Base-by-base conservation (phyloP, 306 rosid species). In the Abrus pulchellus region DNA sequence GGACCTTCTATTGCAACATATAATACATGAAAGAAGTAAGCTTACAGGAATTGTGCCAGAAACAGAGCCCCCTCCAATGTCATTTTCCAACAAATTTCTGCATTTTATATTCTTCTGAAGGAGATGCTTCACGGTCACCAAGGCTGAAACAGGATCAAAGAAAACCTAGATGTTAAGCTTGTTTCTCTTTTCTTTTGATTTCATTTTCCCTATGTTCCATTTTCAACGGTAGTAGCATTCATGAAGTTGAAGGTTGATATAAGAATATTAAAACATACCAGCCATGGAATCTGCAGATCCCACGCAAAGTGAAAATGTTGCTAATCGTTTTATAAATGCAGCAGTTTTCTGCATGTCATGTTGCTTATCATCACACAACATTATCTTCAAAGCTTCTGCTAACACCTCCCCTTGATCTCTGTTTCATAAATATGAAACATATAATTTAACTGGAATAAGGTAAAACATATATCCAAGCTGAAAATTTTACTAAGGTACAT, bases 331-430 rank as follows among this genome's bases (percentile, higher is more conserved):
- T 75, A 96, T 87, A 81, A 96, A 96, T 75, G 97, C 99, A 78
- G 97, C 99, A 60, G 98, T 88, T 87, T 96, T 96, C 83, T 93
- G 99, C 98, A 93, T 96, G 92, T 92, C 99, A 84, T 92, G 97
- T 69, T 96, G 99, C 89, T 88, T 96, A 77, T 93, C 98, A 6
- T 96, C 99, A 52, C 97, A 96, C 85, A 96, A 75, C 99, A 96
- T 96, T 38, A 90, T 84, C 87, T 93, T 96, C 86, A 96, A 83
- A 65, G 98, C 98, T 85, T 96, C 99, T 41, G 99, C 94, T 68
- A 96, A 81, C 56, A 90, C 92, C 82, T 84, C 98, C 50, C 98
- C 98, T 79, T 86, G 86, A 88, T 93, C 99, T 82, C 99, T 95
- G 92, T 54, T 68, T 50, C 73, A 84, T 38, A 66, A 75, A 83